Evolutionary conservation across 2,329 filamentous ascomycete genomes (phyloP).

Genomic region (Colletotrichum filicis): DNA sequence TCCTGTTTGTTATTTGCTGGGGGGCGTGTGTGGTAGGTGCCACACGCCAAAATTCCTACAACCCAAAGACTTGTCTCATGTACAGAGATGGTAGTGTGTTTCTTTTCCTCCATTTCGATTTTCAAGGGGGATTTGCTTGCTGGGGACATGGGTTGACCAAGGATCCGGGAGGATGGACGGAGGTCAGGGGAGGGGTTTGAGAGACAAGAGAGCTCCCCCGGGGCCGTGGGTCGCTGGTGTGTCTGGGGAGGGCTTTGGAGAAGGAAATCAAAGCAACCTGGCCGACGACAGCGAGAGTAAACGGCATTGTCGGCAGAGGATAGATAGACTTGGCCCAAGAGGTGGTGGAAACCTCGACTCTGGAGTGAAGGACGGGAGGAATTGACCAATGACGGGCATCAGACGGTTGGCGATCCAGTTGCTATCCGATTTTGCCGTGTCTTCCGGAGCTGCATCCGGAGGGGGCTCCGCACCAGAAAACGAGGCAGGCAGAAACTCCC

Average conservation of each 20-base stretch:
- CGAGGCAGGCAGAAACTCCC: background rate
- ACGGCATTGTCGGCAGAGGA: too few species aligned
- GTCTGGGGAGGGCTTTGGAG: too few species aligned
- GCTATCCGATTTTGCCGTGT: background rate
- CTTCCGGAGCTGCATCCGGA: constrained; percentile 24
- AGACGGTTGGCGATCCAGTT: background rate
- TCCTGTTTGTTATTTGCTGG: background rate
- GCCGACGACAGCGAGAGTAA: too few species aligned
- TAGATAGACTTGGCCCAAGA: too few species aligned
- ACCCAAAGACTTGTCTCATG: background rate
- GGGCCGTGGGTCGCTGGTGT: too few species aligned
- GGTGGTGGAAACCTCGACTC: too few species aligned
- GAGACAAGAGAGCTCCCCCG: background rate
- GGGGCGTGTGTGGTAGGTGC: background rate
- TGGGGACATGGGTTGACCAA: background rate
- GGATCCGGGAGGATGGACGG: background rate
- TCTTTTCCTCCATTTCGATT: background rate
- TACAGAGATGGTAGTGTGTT: background rate
- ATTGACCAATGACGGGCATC: constrained; percentile 9
- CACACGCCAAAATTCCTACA: background rate
- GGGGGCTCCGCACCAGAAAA: background rate
- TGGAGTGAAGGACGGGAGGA: too few species aligned
- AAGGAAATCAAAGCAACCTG: too few species aligned
- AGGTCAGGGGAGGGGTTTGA: background rate
- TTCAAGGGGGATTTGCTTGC: background rate